Base-by-base conservation (phyloP, 495 filamentous ascomycete genomes). In the Pyrenula massariospora region DNA sequence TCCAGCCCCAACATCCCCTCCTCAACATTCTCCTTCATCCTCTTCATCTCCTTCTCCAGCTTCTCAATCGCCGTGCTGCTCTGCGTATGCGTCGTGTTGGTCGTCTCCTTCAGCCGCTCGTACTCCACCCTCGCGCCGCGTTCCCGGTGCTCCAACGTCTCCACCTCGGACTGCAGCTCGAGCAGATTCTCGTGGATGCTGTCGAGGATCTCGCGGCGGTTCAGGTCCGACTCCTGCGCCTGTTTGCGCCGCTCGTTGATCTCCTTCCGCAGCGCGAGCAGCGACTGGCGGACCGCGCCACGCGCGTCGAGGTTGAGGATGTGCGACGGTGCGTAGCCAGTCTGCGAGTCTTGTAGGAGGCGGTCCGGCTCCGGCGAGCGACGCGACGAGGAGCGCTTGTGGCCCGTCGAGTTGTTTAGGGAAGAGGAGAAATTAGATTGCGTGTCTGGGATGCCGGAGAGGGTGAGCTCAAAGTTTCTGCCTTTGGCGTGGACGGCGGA, bases 1-100 rank as follows among this genome's bases (percentile, higher is more conserved):
- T 96, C 95, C 65, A 97, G 84, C 64, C 96, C 91, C 71, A 95
- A 93, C 60, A 97, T 72, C 82, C 96, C 93, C 60, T 85, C 87
- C 73, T 95, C 94, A 57, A 95, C 87, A 67, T 95, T 92, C 11
- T 91, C 94, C 65, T 97, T 93, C n/a, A 98, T 98, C 92, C 25
- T 92, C 84, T 89, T 87, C 24, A 98, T 73, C 69, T 98, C 92
- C 66, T 95, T 95, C 73, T 97, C 93, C 86, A 96, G 91, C 75
- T 91, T 89, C 72, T 98, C 93, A 63, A 96, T 95, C 68, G 96
- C 91, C 15, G 90, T 83, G 68, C 96, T 93, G 2, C 81, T 86
- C 11, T 83, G 84, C 61, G 91, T 78, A 68, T 93, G 91, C 70
- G 96, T 89, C 25, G 89, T 88, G 15, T 78, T 84, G 12, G 86